Evolutionary conservation across 495 filamentous ascomycete species (phyloP).

Genomic region (Neurospora intermedia): DNA sequence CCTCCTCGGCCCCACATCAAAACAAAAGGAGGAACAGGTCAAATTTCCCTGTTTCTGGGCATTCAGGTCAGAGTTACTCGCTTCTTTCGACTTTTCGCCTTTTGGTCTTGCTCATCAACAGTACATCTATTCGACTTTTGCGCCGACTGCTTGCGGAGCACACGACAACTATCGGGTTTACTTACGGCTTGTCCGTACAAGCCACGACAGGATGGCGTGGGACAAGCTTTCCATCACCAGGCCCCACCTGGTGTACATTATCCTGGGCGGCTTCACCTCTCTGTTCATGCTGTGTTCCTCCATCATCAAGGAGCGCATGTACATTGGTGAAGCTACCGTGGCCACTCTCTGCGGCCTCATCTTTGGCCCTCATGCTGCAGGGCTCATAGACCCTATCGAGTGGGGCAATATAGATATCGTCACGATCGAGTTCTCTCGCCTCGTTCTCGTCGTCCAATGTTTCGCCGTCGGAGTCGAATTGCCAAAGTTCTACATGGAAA

Average conservation of each 20-base stretch:
- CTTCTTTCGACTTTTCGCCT: not conserved
- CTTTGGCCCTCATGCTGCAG: conserved; percentile 90
- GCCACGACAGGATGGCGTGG: conserved; percentile 61
- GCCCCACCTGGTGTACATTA: conserved; percentile 97
- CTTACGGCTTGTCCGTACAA: not conserved
- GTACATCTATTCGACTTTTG: not conserved
- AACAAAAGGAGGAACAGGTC: not conserved
- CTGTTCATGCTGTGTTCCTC: conserved; percentile 98
- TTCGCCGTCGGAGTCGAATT: conserved; percentile 98
- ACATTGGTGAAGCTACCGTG: conserved; percentile 97
- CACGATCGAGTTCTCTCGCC: conserved; percentile 92
- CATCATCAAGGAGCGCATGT: conserved; percentile 95
- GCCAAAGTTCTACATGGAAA: conserved; percentile 96
- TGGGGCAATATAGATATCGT: conserved; percentile 96
- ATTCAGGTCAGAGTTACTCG: not conserved
- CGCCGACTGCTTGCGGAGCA: not conserved
- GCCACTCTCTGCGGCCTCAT: conserved; percentile 95
- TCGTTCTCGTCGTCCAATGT: conserved; percentile 97
- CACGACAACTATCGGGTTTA: not conserved
- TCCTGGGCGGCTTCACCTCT: conserved; percentile 93
- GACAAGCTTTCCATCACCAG: conserved; percentile 84
- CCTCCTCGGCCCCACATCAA: not conserved
- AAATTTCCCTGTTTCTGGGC: not conserved
- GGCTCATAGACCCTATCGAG: conserved; percentile 69
- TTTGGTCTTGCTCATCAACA: not conserved